phyloP scores from a whole-genome alignment of 2,329 filamentous ascomycete genomes.

The Aureobasidium lini region DNA sequence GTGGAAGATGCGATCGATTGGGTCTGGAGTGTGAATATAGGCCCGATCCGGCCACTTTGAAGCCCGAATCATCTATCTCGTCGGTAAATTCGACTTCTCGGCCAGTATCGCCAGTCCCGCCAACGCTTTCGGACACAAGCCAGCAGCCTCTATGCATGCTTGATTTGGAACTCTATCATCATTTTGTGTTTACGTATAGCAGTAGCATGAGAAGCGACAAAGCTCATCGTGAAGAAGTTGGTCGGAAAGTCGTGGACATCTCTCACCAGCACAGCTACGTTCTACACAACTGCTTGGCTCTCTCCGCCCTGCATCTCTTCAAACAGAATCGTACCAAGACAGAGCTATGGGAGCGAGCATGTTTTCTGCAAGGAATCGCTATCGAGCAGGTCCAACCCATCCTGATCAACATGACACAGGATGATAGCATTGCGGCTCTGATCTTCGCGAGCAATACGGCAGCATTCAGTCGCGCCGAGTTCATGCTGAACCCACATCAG shows the following conservation, averaged over 20 bases:
- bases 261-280: constrained; percentile 1
- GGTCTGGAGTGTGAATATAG: not conserved
- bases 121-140: not conserved
- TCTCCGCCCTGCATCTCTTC: constrained; percentile 18
- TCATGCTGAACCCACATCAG: not conserved
- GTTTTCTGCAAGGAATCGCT: constrained; percentile 6
- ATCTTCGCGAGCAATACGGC: constrained; percentile 15
- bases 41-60: not conserved
- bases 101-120: not conserved
- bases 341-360: constrained; percentile 11
- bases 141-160: not conserved
- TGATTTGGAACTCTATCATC: not conserved
- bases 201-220: no score
- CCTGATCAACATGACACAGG: not conserved
- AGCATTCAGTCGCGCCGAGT: not conserved
- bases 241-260: not conserved
- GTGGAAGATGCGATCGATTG: not conserved
- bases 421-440: constrained; percentile 13
- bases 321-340: not conserved
- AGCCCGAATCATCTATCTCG: not conserved
- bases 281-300: constrained; percentile 17
- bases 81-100: not conserved
- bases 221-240: not conserved
- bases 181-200: not conserved
- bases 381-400: constrained; percentile 10